A percentile compares a stretch with the other conserved stretches of the same genome.
phyloP scores from a whole-genome alignment of 345 rosid genomes.

The Ceriops decandra region DNA sequence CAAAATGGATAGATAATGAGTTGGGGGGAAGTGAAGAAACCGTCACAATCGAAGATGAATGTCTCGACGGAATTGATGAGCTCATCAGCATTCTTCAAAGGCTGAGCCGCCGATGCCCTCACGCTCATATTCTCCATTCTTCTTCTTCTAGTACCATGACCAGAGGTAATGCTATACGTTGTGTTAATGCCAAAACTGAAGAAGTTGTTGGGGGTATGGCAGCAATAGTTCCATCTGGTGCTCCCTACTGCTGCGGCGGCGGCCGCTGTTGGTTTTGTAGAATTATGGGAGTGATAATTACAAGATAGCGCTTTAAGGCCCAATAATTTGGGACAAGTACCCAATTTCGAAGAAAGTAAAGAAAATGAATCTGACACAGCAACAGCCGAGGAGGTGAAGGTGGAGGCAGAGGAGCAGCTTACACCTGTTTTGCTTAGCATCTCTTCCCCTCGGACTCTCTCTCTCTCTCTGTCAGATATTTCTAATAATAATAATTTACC shows the following conservation, averaged over 20 bases:
- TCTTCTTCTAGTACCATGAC: conserved; percentile 1
- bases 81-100: conserved; percentile 70
- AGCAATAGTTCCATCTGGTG: conserved; percentile 8
- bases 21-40: conserved; percentile 22
- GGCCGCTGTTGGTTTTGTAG: too few species aligned
- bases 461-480: too few species aligned
- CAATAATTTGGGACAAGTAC: conserved; percentile 11
- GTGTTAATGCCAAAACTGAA: neutral
- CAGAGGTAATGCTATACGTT: neutral
- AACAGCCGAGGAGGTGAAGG: too few species aligned
- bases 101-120: conserved; percentile 50
- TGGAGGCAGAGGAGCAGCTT: neutral
- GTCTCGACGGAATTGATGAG: conserved; percentile 91
- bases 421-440: conserved; percentile 44
- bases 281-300: conserved; percentile 12
- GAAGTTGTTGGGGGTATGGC: too few species aligned
- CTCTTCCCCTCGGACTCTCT: conserved; percentile 3
- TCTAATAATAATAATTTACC: neutral
- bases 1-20: too few species aligned
- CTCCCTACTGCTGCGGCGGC: neutral
- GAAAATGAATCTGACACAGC: conserved; percentile 11
- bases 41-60: conserved; percentile 92
- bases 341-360: conserved; percentile 7
- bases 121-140: conserved; percentile 38
- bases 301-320: conserved; percentile 19